Percentiles rank a stretch among this genome's conserved stretches.
Evolutionary conservation across 1,284 basidiomycete species (phyloP).

Genomic region (Cutaneotrichosporon sp.): DNA sequence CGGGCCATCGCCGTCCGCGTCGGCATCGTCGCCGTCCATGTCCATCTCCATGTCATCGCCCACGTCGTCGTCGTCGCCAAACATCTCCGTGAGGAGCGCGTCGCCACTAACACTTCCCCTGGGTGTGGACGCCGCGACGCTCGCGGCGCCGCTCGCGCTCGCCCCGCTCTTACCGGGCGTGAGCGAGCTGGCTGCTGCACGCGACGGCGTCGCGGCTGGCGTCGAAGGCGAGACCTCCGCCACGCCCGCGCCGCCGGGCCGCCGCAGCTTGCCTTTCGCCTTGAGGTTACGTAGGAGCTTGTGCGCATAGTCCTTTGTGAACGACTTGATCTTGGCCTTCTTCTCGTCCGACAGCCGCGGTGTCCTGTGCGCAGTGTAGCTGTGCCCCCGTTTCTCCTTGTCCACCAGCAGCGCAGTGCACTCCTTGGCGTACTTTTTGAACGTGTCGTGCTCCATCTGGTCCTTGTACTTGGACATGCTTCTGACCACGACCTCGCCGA

Average conservation of each 20-base stretch:
- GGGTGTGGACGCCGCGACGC: neutral
- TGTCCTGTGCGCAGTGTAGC: conserved; percentile 61
- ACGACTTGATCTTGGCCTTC: conserved; percentile 81
- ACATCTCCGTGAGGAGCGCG: conserved; percentile 18
- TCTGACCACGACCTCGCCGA: conserved; percentile 84
- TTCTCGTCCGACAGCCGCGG: conserved; percentile 82
- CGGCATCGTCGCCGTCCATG: neutral
- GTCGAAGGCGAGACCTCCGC: conserved; percentile 2
- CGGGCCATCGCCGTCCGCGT: too few relatives aligned
- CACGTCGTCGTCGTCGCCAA: conserved; percentile 16
- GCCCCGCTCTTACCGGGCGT: conserved; percentile 6
- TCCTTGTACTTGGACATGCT: conserved; percentile 84
- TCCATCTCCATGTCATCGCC: conserved; percentile 15
- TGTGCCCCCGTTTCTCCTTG: conserved; percentile 88
- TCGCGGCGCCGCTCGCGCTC: neutral
- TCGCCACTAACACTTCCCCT: conserved; percentile 3
- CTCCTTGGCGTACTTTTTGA: conserved; percentile 96
- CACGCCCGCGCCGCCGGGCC: neutral
- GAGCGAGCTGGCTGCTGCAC: neutral
- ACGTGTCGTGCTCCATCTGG: conserved; percentile 72
- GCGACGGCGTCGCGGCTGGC: conserved; percentile 2
- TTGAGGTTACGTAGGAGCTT: conserved; percentile 43
- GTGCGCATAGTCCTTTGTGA: conserved; percentile 74
- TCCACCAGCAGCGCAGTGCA: conserved; percentile 74
- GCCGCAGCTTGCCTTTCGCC: conserved; percentile 39